Conservation (phyloP, 768 basidiomycete species). For the Tylopilus cervinicoccineus region DNA sequence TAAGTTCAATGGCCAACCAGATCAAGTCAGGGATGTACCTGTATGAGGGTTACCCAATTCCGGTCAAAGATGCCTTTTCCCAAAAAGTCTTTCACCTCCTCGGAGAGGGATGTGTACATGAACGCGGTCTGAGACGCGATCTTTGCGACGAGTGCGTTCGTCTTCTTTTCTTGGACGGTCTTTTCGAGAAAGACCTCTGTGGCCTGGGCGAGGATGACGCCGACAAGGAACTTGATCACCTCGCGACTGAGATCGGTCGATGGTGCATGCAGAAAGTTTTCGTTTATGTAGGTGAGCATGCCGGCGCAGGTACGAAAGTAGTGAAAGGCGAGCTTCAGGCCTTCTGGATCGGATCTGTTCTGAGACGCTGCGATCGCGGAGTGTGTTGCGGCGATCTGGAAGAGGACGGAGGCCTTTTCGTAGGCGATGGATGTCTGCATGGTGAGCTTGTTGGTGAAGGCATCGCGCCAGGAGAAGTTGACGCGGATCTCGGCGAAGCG, state of each 20-base stretch:
- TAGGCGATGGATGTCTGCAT: conserved; percentile 96
- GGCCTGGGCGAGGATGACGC: conserved; percentile 88
- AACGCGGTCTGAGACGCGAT: conserved; percentile 77
- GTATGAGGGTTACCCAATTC: conserved; percentile 87
- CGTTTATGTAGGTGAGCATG: conserved; percentile 98
- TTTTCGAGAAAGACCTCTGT: conserved; percentile 97
- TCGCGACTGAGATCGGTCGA: conserved; percentile 93
- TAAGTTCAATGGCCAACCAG: background rate
- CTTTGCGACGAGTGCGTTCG: conserved; percentile 71
- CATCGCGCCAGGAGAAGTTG: conserved; percentile 95
- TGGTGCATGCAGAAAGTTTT: conserved; percentile 98
- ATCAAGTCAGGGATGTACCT: conserved; percentile 42
- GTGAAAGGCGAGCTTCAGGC: conserved; percentile 89
- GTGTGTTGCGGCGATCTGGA: conserved; percentile 93
- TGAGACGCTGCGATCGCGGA: conserved; percentile 86
- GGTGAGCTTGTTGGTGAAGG: conserved; percentile 90
- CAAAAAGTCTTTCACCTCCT: conserved; percentile 95
- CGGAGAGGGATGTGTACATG: conserved; percentile 78
- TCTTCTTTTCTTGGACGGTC: conserved; percentile 89
- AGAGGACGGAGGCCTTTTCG: conserved; percentile 96
- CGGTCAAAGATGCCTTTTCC: conserved; percentile 94
- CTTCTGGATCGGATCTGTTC: conserved; percentile 85
- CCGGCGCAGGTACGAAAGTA: conserved; percentile 89
- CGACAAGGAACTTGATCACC: conserved; percentile 88
- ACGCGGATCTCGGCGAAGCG: conserved; percentile 96